Conservation (phyloP, 306 rosid species). For the Senna siamea region DNA sequence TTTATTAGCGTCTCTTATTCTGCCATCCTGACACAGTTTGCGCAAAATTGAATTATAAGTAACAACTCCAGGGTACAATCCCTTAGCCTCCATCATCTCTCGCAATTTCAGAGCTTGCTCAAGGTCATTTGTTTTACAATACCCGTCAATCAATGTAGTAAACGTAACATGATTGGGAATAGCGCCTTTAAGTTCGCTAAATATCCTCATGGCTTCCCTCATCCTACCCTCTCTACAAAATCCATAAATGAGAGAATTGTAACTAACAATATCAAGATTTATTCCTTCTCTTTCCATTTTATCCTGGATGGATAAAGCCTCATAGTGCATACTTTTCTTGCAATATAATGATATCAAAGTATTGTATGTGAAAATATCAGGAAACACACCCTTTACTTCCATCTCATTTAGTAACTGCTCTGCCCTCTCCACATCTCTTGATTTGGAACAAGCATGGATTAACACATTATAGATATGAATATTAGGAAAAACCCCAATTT, state of each 20-base stretch:
- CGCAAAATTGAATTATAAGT: slow-evolving; percentile 82
- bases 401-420: slow-evolving; percentile 67
- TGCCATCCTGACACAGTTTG: slow-evolving; percentile 76
- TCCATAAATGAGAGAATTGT: slow-evolving; percentile 80
- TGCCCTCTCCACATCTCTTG: slow-evolving; percentile 75
- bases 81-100: slow-evolving; percentile 71
- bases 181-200: slow-evolving; percentile 63
- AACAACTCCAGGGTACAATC: slow-evolving; percentile 74
- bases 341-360: slow-evolving; percentile 79
- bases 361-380: slow-evolving; percentile 84
- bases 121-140: slow-evolving; percentile 67
- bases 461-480: slow-evolving; percentile 75
- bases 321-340: slow-evolving; percentile 78
- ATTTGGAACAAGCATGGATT: slow-evolving; percentile 81
- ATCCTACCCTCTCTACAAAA: slow-evolving; percentile 84
- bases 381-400: slow-evolving; percentile 64
- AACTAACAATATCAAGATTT: slow-evolving; percentile 71
- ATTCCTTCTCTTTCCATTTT: slow-evolving; percentile 84
- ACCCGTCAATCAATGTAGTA: slow-evolving; percentile 85
- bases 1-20: slow-evolving; percentile 80
- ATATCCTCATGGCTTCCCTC: slow-evolving; percentile 82
- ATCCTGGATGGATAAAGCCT: slow-evolving; percentile 72
- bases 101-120: slow-evolving; percentile 71
- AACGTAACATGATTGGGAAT: slow-evolving; percentile 76
- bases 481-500: slow-evolving; percentile 63